A percentile compares a stretch with the other conserved stretches of the same genome.
Evolutionary conservation across 2,329 filamentous ascomycete species (phyloP).

Genomic region (Colletotrichum theobromicola): DNA sequence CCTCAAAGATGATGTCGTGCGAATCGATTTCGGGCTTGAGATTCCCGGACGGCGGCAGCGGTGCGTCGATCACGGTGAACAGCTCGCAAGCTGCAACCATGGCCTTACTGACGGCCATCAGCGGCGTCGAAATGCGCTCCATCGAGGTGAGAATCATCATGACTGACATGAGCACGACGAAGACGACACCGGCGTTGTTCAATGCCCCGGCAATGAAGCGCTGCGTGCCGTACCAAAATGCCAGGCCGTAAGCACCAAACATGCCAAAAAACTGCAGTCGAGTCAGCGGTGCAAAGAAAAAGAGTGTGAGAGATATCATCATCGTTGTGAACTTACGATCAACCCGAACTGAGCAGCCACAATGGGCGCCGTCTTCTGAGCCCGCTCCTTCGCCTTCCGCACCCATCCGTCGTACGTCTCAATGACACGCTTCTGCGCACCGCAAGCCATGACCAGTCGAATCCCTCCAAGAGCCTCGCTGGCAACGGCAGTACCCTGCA

Average conservation of each 20-base stretch:
- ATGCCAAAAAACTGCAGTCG: conserved; percentile 32
- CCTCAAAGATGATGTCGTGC: conserved; percentile 22
- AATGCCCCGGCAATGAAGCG: conserved; percentile 38
- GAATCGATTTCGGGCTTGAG: conserved; percentile 27
- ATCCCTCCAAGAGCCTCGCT: conserved; percentile 47
- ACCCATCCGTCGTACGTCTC: conserved; percentile 42
- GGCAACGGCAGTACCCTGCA: conserved; percentile 44
- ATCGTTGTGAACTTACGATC: conserved; percentile 12
- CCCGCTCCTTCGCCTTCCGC: conserved; percentile 37
- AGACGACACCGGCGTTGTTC: conserved; percentile 38
- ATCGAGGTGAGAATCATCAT: conserved; percentile 41
- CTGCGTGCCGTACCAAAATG: conserved; percentile 49
- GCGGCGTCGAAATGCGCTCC: conserved; percentile 41
- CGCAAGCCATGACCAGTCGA: conserved; percentile 48
- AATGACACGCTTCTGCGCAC: conserved; percentile 42
- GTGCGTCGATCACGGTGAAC: conserved; percentile 33
- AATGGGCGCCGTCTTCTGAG: conserved; percentile 37
- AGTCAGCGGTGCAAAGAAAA: not conserved
- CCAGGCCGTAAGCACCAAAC: conserved; percentile 41
- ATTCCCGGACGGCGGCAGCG: conserved; percentile 21
- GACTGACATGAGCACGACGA: conserved; percentile 42
- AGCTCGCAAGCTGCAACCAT: conserved; percentile 33
- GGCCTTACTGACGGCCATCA: conserved; percentile 37
- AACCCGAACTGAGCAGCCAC: conserved; percentile 35
- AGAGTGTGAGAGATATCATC: not conserved